Evolutionary conservation across 192 early-diverging fungal genomes (phyloP).

Genomic region (Gaertneriomyces sp.): DNA sequence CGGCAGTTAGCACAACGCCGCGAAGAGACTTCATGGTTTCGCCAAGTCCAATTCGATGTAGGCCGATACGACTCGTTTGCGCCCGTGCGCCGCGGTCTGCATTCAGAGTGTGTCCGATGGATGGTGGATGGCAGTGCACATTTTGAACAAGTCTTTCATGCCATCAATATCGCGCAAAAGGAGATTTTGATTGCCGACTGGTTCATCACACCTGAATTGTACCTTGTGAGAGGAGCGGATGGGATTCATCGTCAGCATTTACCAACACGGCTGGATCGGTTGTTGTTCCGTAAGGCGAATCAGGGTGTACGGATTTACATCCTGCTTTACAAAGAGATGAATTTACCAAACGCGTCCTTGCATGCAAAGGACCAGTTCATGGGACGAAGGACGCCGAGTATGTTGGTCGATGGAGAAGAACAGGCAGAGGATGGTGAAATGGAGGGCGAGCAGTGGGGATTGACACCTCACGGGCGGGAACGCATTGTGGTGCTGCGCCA

Average conservation of each 20-base stretch:
- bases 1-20: conserved; percentile 19
- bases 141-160: conserved; percentile 27
- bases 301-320: conserved; percentile 83
- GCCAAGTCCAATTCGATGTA: conserved; percentile 5
- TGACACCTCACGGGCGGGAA: conserved; percentile 35
- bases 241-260: conserved; percentile 54
- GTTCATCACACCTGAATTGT: conserved; percentile 88
- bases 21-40: conserved; percentile 19
- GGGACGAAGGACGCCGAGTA: conserved; percentile 19
- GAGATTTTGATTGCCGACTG: conserved; percentile 61
- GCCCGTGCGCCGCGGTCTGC: conserved; percentile 52
- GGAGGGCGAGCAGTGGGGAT: conserved; percentile 29
- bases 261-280: conserved; percentile 66
- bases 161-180: conserved; percentile 17
- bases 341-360: conserved; percentile 35
- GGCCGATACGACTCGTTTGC: conserved; percentile 70
- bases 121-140: conserved; percentile 28
- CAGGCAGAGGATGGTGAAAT: conserved; percentile 70
- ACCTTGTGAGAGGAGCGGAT: conserved; percentile 71
- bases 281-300: conserved; percentile 75
- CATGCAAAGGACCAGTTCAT: conserved; percentile 30
- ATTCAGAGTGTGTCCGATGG: conserved; percentile 9
- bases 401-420: conserved; percentile 66
- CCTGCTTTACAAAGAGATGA: conserved; percentile 79
- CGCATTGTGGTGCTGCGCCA: conserved; percentile 76